Evolutionary conservation across 176 grass and related monocot species (phyloP).

Genomic region (Hordeum vulgare): MorexV3_pseudomolecules_assembly NC_058522.1:540690269-540690768

Average conservation of each 20-base stretch:
- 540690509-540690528: background rate
- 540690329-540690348: background rate
- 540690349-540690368: background rate
- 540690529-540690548: background rate
- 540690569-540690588: background rate
- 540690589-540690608: background rate
- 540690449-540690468: background rate
- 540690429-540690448: background rate
- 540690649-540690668: slow-evolving; percentile 89
- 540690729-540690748: background rate
- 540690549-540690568: background rate
- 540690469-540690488: background rate
- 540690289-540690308: slow-evolving; percentile 47
- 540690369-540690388: background rate
- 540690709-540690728: background rate
- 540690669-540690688: slow-evolving; percentile 96
- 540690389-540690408: too few species aligned
- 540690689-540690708: background rate
- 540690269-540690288: slow-evolving; percentile 87
- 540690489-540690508: background rate
- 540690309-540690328: background rate
- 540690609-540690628: background rate
- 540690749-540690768: too few species aligned
- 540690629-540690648: slow-evolving; percentile 72
- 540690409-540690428: slow-evolving; percentile 10